Conservation (phyloP, 2,329 filamentous ascomycete species). For the Arachnopeziza araneosa region DNA sequence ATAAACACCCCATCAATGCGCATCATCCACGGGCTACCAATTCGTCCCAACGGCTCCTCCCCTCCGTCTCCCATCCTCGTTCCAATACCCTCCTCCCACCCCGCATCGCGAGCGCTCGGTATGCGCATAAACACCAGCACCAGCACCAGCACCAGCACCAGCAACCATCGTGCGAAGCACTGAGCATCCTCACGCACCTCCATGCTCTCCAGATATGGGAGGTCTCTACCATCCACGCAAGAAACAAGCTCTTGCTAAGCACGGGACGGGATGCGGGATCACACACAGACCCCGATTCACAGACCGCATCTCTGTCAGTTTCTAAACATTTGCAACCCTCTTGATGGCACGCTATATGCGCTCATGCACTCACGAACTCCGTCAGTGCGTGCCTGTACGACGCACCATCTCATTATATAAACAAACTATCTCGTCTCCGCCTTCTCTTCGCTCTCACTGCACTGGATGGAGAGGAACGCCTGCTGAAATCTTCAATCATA, state of each 20-base stretch:
- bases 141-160: neutral
- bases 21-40: no score
- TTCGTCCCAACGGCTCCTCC: neutral
- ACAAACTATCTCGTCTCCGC: neutral
- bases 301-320: neutral
- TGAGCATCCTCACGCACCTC: no score
- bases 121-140: neutral
- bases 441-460: neutral
- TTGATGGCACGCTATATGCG: neutral
- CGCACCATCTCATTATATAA: neutral
- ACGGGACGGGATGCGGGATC: neutral
- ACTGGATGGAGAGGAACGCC: neutral
- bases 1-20: no score
- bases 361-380: neutral
- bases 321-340: neutral
- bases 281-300: neutral
- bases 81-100: neutral
- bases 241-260: neutral
- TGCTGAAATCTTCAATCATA: neutral
- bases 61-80: neutral
- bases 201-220: no score
- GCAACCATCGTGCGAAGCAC: no score
- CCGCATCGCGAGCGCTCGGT: neutral
- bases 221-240: neutral
- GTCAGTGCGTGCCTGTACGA: neutral